Base-by-base conservation (phyloP, 495 filamentous ascomycete genomes). In the Xylaria curta region DNA sequence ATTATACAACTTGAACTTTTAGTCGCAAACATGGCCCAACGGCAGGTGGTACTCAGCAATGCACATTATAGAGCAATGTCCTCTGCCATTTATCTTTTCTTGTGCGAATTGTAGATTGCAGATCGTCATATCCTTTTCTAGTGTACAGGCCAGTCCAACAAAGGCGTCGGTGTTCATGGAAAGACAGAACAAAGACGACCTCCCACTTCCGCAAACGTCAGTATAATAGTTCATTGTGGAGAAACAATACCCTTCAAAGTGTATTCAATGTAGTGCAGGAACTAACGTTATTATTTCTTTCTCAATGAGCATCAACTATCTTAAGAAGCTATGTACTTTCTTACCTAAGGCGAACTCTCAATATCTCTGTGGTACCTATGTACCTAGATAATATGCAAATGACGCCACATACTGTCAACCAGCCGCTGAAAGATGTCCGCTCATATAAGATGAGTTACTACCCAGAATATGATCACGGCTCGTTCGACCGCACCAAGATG, bases 161-260 rank as follows among this genome's bases (percentile, higher is more conserved):
- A 38, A n/a, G 19, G 17, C 9, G 24, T 38, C 17, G 26, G 28
- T 38, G 56, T 60, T 36, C 1, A 9, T 21, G 5, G 1, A 12
- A 1, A n/a, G 31, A 17, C 31, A 38, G 8, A 21, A 60, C 56
- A 60, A 60, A 60, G 56, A 38, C 0, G 7, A 15, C 56, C 15
- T 9, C 19, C 56, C 8, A 60, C 31, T 60, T 60, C 56, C 56
- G 56, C 33, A 60, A 60, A 38, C 53, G 53, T 56, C 28, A 4
- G 19, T 53, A 28, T 54, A 4, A 15, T 28, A 28, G 6, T 56
- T 12, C 31, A 56, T 28, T 31, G 15, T 31, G 13, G 0, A 12
- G 53, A 56, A 17, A 56, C 24, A 56, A 56, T 56, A 13, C 4
- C 12, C 3, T 9, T 12, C 4, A 15, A 24, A 56, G 15, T 15